Evolutionary conservation across 768 basidiomycete species (phyloP), one percentile per base, ranked within the genome.

Genomic region (Daedaleopsis sinensis): DNA sequence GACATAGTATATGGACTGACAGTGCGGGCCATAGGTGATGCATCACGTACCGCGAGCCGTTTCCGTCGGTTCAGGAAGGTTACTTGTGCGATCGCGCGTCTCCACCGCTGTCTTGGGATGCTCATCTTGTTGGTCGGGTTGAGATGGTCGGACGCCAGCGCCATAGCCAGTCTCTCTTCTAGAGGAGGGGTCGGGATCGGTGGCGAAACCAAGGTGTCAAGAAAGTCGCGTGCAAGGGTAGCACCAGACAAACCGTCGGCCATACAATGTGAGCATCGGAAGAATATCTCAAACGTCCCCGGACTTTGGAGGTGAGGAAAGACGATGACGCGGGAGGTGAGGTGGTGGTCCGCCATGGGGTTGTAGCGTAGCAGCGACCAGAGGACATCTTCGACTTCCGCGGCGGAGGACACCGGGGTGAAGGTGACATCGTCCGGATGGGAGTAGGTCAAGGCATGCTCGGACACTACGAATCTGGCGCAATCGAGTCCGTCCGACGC

Each of bases 191-290:
- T 5, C 49, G 18, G 35, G 55, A 55, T 24, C 19, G 36, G 59
- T 5, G 68, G 61, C 13, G 61, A 68, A 21, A 67, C 66, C 23
- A 87, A 72, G 3, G 75, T 70, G 36, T 84, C 76, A 49, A 86
- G 64, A 54, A 87, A 80, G 21, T 74, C 74, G 52, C 79, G 78
- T 52, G 78, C 50, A 13, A 85, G 61, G 1, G 77, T 78, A 9
- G 65, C 58, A 58, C 78, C 80, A 13, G 79, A 73, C 43, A 77
- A 76, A 18, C 80, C 82, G 65, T 87, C 85, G 0, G 80, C 77
- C 46, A 86, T 79, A 51, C 72, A 72, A 67, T 88, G 85, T 0
- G 84, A 77, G 16, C 77, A 69, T 44, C 78, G 67, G 23, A 82
- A 66, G 23, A 84, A 52, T 49, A 84, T 44, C 63, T 86, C 81